phyloP scores from a whole-genome alignment of 495 filamentous ascomycete species.

The Xylaria castorea region DNA sequence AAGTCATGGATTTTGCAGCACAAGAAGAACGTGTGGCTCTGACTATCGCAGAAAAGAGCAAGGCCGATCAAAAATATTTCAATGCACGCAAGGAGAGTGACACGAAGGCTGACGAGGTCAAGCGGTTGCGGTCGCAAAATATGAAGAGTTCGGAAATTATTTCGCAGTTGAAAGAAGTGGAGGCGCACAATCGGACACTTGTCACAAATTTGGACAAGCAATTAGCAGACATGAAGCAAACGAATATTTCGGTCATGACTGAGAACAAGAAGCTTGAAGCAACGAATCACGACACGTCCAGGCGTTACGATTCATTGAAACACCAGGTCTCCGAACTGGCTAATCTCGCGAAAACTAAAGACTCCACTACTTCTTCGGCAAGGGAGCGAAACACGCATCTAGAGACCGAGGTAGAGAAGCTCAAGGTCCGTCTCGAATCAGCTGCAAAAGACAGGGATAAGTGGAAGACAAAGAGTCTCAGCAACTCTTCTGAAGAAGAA shows the following conservation, averaged over 20 bases:
- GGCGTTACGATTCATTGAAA: conserved; percentile 73
- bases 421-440: conserved; percentile 74
- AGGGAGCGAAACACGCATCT: conserved; percentile 64
- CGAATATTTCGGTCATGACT: conserved; percentile 66
- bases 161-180: conserved; percentile 87
- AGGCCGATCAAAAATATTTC: conserved; percentile 98
- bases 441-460: conserved; percentile 77
- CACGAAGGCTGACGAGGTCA: conserved; percentile 75
- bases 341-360: conserved; percentile 73
- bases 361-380: conserved; percentile 64
- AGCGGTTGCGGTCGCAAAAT: conserved; percentile 79
- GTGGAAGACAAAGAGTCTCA: conserved; percentile 80
- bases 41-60: conserved; percentile 85
- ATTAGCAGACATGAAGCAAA: conserved; percentile 77
- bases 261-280: conserved; percentile 78
- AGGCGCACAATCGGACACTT: conserved; percentile 64
- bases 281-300: conserved; percentile 68
- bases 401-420: conserved; percentile 75
- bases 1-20: conserved; percentile 74
- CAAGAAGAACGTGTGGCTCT: conserved; percentile 80
- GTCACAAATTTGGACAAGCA: conserved; percentile 91
- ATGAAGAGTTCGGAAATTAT: conserved; percentile 92
- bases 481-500: conserved; percentile 80
- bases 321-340: conserved; percentile 78
- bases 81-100: conserved; percentile 93